Evolutionary conservation across 495 filamentous ascomycete species (phyloP).

Genomic region (Aspergillus coremiiformis): DNA sequence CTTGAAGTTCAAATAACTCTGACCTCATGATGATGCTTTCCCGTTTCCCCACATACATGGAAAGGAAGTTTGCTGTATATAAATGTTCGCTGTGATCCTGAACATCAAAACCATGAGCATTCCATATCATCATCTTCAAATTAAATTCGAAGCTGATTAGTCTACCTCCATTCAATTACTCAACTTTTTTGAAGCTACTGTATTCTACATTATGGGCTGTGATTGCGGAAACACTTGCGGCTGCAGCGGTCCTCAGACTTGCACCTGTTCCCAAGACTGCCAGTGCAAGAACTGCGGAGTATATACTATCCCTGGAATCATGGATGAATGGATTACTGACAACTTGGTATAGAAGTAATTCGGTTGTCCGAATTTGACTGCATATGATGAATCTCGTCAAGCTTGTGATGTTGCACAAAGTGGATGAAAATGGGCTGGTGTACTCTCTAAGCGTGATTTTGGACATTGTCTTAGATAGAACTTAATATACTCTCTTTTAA

Average conservation of each 20-base stretch:
- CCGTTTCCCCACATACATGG: constrained; percentile 4
- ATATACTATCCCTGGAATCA: constrained; percentile 13
- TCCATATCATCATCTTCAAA: no score
- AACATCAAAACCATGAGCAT: not conserved
- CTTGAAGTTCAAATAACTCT: no score
- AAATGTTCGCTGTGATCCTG: not conserved
- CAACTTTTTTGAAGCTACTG: not conserved
- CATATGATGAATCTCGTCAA: not conserved
- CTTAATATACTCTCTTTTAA: not conserved
- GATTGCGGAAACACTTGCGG: constrained; percentile 33
- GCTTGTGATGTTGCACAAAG: not conserved
- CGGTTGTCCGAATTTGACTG: not conserved
- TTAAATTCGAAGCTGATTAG: no score
- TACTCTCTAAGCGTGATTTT: constrained; percentile 3
- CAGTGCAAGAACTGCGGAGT: constrained; percentile 43
- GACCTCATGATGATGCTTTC: constrained; percentile 21
- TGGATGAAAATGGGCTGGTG: not conserved
- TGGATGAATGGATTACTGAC: not conserved
- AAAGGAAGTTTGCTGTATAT: no score
- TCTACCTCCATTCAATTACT: not conserved
- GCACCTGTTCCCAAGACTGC: constrained; percentile 34
- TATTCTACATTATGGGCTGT: constrained; percentile 25
- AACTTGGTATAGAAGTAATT: constrained; percentile 13
- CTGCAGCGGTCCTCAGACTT: constrained; percentile 32
- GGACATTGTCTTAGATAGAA: constrained; percentile 5